Evolutionary conservation across 768 basidiomycete genomes (phyloP).

Genomic region (Daedalea quercina): DNA sequence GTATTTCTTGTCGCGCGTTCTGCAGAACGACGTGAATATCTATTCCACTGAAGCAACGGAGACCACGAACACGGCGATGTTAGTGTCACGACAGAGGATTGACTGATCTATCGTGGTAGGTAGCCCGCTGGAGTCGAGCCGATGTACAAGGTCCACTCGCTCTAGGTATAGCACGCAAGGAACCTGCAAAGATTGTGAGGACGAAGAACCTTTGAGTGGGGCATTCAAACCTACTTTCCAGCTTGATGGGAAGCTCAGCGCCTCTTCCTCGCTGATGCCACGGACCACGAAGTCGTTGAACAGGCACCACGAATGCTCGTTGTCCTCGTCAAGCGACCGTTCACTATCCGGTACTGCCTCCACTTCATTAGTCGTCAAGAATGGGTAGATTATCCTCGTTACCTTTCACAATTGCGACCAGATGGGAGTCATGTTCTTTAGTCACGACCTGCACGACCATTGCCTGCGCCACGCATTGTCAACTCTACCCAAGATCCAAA

Average conservation of each 20-base stretch:
- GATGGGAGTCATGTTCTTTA: conserved; percentile 69
- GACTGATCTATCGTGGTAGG: conserved; percentile 63
- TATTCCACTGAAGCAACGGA: not conserved
- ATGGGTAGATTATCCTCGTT: conserved; percentile 14
- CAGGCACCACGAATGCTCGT: conserved; percentile 64
- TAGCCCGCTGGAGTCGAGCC: conserved; percentile 58
- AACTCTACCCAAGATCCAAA: too few species aligned
- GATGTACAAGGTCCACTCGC: conserved; percentile 51
- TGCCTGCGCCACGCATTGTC: conserved; percentile 43
- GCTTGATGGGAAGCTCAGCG: conserved; percentile 74
- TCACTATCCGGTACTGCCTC: conserved; percentile 65
- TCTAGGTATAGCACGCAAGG: conserved; percentile 92
- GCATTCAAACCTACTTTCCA: conserved; percentile 71
- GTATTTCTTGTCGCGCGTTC: conserved; percentile 65
- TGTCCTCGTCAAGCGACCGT: conserved; percentile 18
- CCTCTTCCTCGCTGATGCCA: conserved; percentile 81
- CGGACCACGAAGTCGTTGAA: conserved; percentile 96
- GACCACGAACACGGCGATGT: conserved; percentile 70
- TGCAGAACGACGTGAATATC: conserved; percentile 21
- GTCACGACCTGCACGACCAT: conserved; percentile 74
- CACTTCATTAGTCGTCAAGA: not conserved
- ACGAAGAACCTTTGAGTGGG: not conserved
- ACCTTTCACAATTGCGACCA: conserved; percentile 87
- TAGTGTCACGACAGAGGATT: conserved; percentile 81
- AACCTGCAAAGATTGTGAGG: conserved; percentile 37